These are phyloP conservation scores for Tricholoma sp. DNA, from an alignment of 768 basidiomycete species.

Conservation along the genomic window DNA sequence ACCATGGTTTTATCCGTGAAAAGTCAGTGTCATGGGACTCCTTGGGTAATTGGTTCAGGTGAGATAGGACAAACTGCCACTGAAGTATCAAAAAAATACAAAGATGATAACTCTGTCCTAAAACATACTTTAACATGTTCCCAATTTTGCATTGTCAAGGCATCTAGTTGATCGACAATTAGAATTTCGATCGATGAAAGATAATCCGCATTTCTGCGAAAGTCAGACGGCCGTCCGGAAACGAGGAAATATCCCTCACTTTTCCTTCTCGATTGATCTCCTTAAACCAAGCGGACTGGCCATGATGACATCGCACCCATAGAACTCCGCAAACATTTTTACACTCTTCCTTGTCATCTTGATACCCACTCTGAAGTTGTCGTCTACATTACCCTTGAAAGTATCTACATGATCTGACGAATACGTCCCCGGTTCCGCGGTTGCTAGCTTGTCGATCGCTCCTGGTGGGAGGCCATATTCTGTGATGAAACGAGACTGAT, in stretches of 20 bases:
- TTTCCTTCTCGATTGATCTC: conserved; percentile 91
- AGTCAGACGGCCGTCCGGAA: not conserved
- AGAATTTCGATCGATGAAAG: conserved; percentile 90
- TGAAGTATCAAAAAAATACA: not conserved
- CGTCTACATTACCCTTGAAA: conserved; percentile 96
- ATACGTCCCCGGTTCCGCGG: conserved; percentile 71
- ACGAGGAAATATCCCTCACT: conserved; percentile 44
- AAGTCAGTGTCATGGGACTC: conserved; percentile 94
- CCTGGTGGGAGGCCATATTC: conserved; percentile 85
- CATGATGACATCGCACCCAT: conserved; percentile 84
- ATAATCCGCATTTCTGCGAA: conserved; percentile 75
- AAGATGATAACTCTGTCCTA: not conserved
- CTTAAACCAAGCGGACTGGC: conserved; percentile 92
- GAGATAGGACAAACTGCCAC: conserved; percentile 73
- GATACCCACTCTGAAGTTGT: conserved; percentile 87
- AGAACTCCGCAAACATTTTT: conserved; percentile 89
- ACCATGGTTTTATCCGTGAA: conserved; percentile 97
- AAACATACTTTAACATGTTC: conserved; percentile 83
- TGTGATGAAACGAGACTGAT: conserved; percentile 70
- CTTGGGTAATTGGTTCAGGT: conserved; percentile 86
- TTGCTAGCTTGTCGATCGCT: conserved; percentile 73
- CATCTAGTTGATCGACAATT: conserved; percentile 90
- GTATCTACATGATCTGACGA: conserved; percentile 87
- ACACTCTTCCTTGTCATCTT: conserved; percentile 91
- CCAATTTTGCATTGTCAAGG: conserved; percentile 98